phyloP scores from a whole-genome alignment of 2,329 filamentous ascomycete species.

The Didymellaceae sp. region DNA sequence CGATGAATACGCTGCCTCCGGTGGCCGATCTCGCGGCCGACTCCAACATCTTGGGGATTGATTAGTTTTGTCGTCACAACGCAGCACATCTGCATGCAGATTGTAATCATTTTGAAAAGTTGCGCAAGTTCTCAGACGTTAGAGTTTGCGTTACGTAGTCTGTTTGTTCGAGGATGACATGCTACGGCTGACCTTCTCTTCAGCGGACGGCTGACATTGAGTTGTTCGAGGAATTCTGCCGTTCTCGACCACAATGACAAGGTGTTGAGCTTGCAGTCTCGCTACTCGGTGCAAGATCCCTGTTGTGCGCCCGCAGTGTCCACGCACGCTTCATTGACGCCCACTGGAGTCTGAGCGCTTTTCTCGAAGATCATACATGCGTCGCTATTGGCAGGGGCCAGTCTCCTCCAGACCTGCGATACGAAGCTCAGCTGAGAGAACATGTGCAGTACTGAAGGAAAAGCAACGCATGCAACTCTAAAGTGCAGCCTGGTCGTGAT shows the following conservation, averaged over 20 bases:
- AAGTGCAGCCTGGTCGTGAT: neutral
- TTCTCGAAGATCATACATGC: conserved; percentile 30
- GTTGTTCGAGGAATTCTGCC: conserved; percentile 23
- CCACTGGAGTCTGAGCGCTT: conserved; percentile 29
- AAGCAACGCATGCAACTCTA: conserved; percentile 8
- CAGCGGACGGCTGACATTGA: conserved; percentile 28
- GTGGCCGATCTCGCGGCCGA: conserved; percentile 25
- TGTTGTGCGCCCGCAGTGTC: conserved; percentile 12
- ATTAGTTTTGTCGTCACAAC: conserved; percentile 14
- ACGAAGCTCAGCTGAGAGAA: conserved; percentile 14
- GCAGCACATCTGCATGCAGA: conserved; percentile 16
- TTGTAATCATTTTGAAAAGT: conserved; percentile 16
- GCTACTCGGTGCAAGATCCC: conserved; percentile 6
- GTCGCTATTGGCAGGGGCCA: conserved; percentile 12
- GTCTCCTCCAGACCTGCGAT: neutral
- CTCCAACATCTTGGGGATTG: conserved; percentile 16
- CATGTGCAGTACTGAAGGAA: conserved; percentile 2
- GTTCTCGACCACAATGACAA: conserved; percentile 26
- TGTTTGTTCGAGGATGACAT: conserved; percentile 16
- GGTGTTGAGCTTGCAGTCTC: conserved; percentile 14
- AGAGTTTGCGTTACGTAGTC: conserved; percentile 11
- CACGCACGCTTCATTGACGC: conserved; percentile 19
- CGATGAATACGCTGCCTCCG: conserved; percentile 4
- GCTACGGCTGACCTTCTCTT: conserved; percentile 37
- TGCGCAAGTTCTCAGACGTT: neutral